These are phyloP conservation scores for Echinochloa phyllopogon DNA, from an alignment of 176 grass and related monocot species.

Conservation along the genomic window DNA sequence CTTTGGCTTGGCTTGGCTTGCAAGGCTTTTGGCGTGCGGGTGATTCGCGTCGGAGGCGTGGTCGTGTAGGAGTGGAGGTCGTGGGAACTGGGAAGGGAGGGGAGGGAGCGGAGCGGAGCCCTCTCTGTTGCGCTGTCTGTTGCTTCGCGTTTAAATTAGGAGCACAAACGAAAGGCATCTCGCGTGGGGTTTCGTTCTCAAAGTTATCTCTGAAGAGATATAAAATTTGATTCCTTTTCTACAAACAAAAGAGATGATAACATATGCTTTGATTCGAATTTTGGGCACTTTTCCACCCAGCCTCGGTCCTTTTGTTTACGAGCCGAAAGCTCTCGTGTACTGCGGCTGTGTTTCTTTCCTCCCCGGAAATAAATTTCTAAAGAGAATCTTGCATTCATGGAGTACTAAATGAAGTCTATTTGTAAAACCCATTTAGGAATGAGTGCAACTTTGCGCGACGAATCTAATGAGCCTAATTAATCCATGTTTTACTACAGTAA, in stretches of 20 bases:
- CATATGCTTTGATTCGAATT: background rate
- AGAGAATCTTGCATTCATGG: too few species aligned
- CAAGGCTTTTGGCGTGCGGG: constrained; percentile 1
- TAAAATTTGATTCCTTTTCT: background rate
- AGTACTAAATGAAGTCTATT: too few species aligned
- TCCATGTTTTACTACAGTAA: too few species aligned
- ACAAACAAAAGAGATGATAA: background rate
- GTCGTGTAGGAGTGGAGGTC: background rate
- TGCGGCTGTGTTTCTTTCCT: too few species aligned
- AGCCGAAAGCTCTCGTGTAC: constrained; percentile 32
- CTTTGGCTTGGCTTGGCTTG: background rate
- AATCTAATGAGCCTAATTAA: too few species aligned
- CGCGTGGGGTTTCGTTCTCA: background rate
- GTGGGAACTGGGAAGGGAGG: too few species aligned
- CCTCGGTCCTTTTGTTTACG: background rate
- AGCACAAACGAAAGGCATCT: background rate
- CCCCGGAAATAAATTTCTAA: too few species aligned
- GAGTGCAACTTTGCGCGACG: too few species aligned
- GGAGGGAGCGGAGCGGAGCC: background rate
- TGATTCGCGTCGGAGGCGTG: background rate
- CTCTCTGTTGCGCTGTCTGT: background rate
- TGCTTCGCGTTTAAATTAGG: constrained; percentile 19
- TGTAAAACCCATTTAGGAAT: too few species aligned
- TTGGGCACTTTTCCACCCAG: background rate
- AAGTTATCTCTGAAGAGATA: background rate